Evolutionary conservation across 2,329 filamentous ascomycete genomes (phyloP), one percentile per base, ranked within the genome.

Genomic region (Colletotrichum camelliae): DNA sequence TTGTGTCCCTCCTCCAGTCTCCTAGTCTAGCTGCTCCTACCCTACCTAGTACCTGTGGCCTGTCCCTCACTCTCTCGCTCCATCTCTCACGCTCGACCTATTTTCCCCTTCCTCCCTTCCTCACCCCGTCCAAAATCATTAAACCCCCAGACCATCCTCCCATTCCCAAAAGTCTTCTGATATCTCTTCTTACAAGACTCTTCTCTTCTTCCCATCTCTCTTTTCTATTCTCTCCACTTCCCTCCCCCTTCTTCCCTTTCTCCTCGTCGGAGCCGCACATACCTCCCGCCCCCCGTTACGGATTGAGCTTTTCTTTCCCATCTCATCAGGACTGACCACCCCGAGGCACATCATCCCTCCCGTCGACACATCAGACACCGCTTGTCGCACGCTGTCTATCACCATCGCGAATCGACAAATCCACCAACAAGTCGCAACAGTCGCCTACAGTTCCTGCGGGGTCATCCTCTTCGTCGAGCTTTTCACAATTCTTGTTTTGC

Each of bases 121-220:
- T 77, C 77, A 79, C 79, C 79, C 76, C 76, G 77, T 82, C 81
- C 77, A 80, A 83, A 81, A 82, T 84, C 81, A 84, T 84, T 84
- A 85, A 85, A 84, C 84, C 83, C 83, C 83, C 81, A 82, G 81
- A 79, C 77, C 80, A 80, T 81, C 82, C 82, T 83, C 82, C 81
- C 80, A 80, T 83, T 83, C 84, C 82, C 80, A 43, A 80, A 80
- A 79, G 80, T 79, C 83, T 79, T 76, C 82, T 83, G 83, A 83
- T 80, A 82, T 84, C 82, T 81, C 80, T 78, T 79, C 78, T 83
- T 83, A 82, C 83, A 84, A 85, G 83, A 86, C 82, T 84, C 81
- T 75, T 75, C 83, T 84, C 81, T 85, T 83, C 83, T 83, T 81
- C 79, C 79, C 81, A 81, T 83, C 80, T 82, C 81, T 81, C 78